Evolutionary conservation across 768 basidiomycete genomes (phyloP).

Genomic region (Hygrophorus pudorinus): DNA sequence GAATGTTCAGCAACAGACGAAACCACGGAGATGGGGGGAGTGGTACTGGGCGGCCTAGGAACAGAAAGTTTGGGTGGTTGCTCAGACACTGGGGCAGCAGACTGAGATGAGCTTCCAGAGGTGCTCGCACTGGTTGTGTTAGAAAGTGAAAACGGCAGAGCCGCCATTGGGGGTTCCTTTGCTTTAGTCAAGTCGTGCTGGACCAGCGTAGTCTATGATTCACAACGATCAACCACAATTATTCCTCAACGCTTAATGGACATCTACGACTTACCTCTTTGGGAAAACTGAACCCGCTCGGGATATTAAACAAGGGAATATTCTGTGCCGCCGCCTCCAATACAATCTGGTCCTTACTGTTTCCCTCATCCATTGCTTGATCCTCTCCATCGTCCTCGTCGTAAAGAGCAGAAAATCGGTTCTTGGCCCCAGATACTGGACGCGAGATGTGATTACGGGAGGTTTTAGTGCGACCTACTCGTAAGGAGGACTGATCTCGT

Average conservation of each 20-base stretch:
- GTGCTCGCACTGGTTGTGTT: conserved; percentile 15
- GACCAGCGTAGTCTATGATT: conserved; percentile 23
- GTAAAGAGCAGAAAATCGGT: conserved; percentile 60
- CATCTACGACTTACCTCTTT: conserved; percentile 35
- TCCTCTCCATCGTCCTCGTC: conserved; percentile 31
- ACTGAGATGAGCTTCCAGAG: conserved; percentile 3
- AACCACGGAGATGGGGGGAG: too few species aligned
- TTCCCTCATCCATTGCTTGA: conserved; percentile 26
- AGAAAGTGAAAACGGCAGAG: conserved; percentile 58
- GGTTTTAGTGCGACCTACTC: conserved; percentile 53
- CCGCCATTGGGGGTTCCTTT: conserved; percentile 57
- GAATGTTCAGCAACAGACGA: too few species aligned
- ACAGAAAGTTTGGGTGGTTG: neutral
- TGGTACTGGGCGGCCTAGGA: neutral
- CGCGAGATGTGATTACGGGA: conserved; percentile 53
- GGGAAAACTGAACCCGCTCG: conserved; percentile 58
- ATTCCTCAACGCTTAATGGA: neutral
- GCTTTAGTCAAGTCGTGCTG: conserved; percentile 30
- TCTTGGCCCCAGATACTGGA: conserved; percentile 31
- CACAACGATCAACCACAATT: conserved; percentile 6
- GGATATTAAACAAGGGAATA: conserved; percentile 47
- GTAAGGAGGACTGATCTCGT: conserved; percentile 37
- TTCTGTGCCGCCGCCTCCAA: conserved; percentile 48
- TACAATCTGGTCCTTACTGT: conserved; percentile 31
- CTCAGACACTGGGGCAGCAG: conserved; percentile 6